These are phyloP conservation scores for Apophysomyces variabilis DNA, from an alignment of 371 early-diverging fungal species.

Conservation along the genomic window DNA sequence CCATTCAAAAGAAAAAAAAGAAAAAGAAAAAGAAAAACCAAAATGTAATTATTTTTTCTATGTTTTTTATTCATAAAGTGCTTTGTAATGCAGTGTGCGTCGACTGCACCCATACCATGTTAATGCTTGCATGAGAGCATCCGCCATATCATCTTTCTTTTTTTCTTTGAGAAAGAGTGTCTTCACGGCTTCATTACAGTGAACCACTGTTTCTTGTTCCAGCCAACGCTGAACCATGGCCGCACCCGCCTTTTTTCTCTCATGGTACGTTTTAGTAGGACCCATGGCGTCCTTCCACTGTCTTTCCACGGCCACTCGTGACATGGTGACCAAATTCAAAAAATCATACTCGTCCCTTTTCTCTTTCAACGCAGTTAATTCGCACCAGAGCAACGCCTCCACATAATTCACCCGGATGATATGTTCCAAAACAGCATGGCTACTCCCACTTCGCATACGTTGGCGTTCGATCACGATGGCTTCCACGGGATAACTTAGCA, in stretches of 20 bases:
- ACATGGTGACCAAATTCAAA: too few species aligned
- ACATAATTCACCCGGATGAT: slow-evolving; percentile 57
- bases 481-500: slow-evolving; percentile 12
- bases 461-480: slow-evolving; percentile 57
- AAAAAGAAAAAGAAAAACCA: too few species aligned
- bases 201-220: slow-evolving; percentile 16
- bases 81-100: slow-evolving; percentile 7
- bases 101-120: slow-evolving; percentile 70
- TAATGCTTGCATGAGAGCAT: slow-evolving; percentile 71
- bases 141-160: slow-evolving; percentile 79
- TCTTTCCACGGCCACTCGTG: slow-evolving; percentile 20
- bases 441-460: slow-evolving; percentile 46
- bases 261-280: background rate
- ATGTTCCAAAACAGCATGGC: slow-evolving; percentile 42
- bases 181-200: slow-evolving; percentile 27
- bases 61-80: background rate
- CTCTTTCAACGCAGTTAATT: slow-evolving; percentile 19
- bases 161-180: slow-evolving; percentile 49
- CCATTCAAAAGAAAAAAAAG: too few species aligned
- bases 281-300: slow-evolving; percentile 26
- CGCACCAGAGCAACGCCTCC: slow-evolving; percentile 58
- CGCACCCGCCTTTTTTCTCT: slow-evolving; percentile 37
- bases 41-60: too few species aligned
- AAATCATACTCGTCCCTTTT: background rate
- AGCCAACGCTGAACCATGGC: slow-evolving; percentile 49